A percentile compares a stretch with the other conserved stretches of the same genome.
Conservation (phyloP, 2,329 filamentous ascomycete genomes). For the Neobulgaria alba region DNA sequence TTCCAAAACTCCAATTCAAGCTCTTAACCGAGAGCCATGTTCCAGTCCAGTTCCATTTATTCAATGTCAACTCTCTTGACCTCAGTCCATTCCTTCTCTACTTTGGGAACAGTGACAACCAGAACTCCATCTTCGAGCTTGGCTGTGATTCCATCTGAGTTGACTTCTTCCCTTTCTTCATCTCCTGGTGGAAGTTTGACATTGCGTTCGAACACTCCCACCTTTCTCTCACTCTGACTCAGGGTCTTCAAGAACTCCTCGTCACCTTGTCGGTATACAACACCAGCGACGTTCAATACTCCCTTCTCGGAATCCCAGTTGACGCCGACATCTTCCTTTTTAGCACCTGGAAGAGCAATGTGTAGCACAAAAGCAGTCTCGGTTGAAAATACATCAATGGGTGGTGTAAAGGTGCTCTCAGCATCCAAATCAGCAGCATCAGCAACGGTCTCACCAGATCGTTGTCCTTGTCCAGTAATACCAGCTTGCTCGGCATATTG, state of each 20-base stretch:
- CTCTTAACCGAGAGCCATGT: not conserved
- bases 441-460: slow-evolving; percentile 14
- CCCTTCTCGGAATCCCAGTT: slow-evolving; percentile 65
- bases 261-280: slow-evolving; percentile 62
- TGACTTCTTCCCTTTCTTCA: slow-evolving; percentile 50
- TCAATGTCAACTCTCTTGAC: slow-evolving; percentile 51
- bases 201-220: slow-evolving; percentile 66
- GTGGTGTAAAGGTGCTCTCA: slow-evolving; percentile 46
- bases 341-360: slow-evolving; percentile 65
- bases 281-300: slow-evolving; percentile 59
- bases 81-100: slow-evolving; percentile 57
- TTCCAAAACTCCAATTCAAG: slow-evolving; percentile 6
- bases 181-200: slow-evolving; percentile 49
- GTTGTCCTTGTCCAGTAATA: slow-evolving; percentile 8
- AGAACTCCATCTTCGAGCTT: slow-evolving; percentile 74
- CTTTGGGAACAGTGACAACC: slow-evolving; percentile 67
- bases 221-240: slow-evolving; percentile 53
- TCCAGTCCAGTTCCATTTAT: slow-evolving; percentile 8
- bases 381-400: slow-evolving; percentile 70
- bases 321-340: slow-evolving; percentile 69
- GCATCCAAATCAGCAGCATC: slow-evolving; percentile 19
- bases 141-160: slow-evolving; percentile 59
- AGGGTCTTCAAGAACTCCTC: slow-evolving; percentile 60
- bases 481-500: slow-evolving; percentile 20
- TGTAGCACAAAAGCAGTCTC: slow-evolving; percentile 59